A percentile compares a stretch with the other conserved stretches of the same genome.
phyloP scores from a whole-genome alignment of 2,329 filamentous ascomycete species.

The Hymenoscyphus salicellus region DNA sequence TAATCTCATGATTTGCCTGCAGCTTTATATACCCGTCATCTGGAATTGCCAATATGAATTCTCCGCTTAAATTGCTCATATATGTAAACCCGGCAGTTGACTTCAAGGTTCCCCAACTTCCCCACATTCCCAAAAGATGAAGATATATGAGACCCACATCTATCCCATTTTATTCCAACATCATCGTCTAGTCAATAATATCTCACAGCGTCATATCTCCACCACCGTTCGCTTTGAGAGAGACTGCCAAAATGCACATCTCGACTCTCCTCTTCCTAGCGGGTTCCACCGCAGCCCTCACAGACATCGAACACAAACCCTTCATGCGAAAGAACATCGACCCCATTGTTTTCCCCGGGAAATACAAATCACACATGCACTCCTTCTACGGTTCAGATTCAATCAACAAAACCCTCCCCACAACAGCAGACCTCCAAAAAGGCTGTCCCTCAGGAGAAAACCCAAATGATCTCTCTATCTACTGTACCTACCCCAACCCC shows the following conservation, averaged over 20 bases:
- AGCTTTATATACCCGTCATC: background rate
- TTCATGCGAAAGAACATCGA: slow-evolving; percentile 47
- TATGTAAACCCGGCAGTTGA: background rate
- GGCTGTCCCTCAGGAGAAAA: slow-evolving; percentile 45
- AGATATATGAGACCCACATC: background rate
- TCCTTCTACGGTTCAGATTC: slow-evolving; percentile 45
- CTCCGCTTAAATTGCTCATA: background rate
- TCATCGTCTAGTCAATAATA: background rate
- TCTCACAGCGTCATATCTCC: background rate
- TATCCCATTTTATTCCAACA: background rate
- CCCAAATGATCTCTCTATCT: slow-evolving; percentile 46
- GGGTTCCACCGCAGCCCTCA: slow-evolving; percentile 4
- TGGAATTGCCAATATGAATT: background rate
- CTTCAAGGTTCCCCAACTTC: background rate
- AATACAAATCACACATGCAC: slow-evolving; percentile 43
- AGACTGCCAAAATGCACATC: background rate
- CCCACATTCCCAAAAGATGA: background rate
- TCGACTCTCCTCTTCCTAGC: background rate
- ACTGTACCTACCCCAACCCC: slow-evolving; percentile 39
- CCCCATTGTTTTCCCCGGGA: slow-evolving; percentile 42
- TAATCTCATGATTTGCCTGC: background rate
- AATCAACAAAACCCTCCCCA: slow-evolving; percentile 40
- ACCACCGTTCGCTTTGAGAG: background rate
- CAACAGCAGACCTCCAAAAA: slow-evolving; percentile 38
- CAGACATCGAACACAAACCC: slow-evolving; percentile 11